Evolutionary conservation across 257 asterid genomes (phyloP).

Genomic region (Petrea volubilis): DNA sequence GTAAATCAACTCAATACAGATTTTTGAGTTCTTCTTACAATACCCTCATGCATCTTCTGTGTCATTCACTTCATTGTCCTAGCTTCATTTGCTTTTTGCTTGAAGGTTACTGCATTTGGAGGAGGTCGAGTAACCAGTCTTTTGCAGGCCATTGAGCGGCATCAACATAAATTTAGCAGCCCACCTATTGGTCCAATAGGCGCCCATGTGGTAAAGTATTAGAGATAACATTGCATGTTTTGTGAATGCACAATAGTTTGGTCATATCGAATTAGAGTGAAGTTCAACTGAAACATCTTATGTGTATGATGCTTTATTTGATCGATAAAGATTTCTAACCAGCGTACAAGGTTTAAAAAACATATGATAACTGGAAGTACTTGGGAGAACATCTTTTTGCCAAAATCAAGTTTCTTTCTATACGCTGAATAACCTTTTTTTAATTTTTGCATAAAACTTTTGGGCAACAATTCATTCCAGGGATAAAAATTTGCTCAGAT

Average conservation of each 20-base stretch:
- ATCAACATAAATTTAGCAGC: slow-evolving; percentile 58
- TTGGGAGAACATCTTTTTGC: not conserved
- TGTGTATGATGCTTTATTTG: not conserved
- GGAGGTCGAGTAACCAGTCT: slow-evolving; percentile 68
- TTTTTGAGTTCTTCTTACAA: no score
- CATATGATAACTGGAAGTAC: not conserved
- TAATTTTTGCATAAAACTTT: not conserved
- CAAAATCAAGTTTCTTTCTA: not conserved
- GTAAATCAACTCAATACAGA: no score
- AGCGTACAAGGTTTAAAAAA: not conserved
- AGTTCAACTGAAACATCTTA: not conserved
- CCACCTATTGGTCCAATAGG: slow-evolving; percentile 98
- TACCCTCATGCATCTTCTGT: slow-evolving; percentile 21
- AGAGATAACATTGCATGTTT: not conserved
- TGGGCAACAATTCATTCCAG: not conserved
- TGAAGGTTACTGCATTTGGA: slow-evolving; percentile 95
- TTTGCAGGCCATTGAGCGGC: slow-evolving; percentile 73
- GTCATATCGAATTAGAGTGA: not conserved
- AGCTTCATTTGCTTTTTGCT: slow-evolving; percentile 18
- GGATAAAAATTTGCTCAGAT: not conserved
- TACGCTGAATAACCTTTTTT: not conserved
- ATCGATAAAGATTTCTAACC: not conserved
- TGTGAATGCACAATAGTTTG: slow-evolving; percentile 5
- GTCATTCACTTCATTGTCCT: not conserved
- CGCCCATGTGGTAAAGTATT: slow-evolving; percentile 76